Evolutionary conservation across 106 monocot genomes (phyloP), one percentile per base, ranked within the genome.

Genomic region (Amphibolis antarctica): DNA sequence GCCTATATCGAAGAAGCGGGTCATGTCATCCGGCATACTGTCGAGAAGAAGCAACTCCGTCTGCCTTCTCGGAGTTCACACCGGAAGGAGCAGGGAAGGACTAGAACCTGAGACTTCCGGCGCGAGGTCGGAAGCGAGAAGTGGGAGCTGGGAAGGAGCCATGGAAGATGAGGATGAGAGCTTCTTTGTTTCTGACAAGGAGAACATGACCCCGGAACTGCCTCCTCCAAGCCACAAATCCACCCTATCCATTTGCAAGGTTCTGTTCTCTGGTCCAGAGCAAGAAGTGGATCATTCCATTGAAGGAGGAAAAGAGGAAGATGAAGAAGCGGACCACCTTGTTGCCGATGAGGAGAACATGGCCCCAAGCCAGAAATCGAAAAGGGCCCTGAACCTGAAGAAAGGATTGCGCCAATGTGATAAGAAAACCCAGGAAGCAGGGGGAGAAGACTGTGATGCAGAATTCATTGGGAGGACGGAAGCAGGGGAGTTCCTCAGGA

Each of bases 21-120:
- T 30, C 25, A 62, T 53, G 42, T 46, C 77, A 21, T 78, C 70
- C 7, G 79, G 76, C 65, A 46, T 86, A 28, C 67, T 79, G 60
- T 86, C 77, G 5, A 76, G 86, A 66, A 77, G 82, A 64, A 79
- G 44, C 66, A 82, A 79, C 42, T 79, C 77, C 14, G 45, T 76
- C 46, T 49, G 76, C 28, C 48, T 71, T 48, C 79, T 86, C 42
- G 45, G 44, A 12, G 66, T 86, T 60, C 66, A 65, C 20, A 76
- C 59, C 1, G 71, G 74, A 14, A 67, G 70, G 19, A 67, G 72
- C 44, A 74, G 47, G 45, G 76, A 75, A 44, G 68, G 5, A n/a
- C 29, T 42, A 17, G 49, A 4, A 12, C 27, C 59, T 28, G 42
- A 29, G 28, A 28, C 24, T 22, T 49, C 36, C 19, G 42, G 19